Evolutionary conservation across 2,329 filamentous ascomycete genomes (phyloP), one percentile per base, ranked within the genome.

Genomic region (Aspergillus sergii): DNA sequence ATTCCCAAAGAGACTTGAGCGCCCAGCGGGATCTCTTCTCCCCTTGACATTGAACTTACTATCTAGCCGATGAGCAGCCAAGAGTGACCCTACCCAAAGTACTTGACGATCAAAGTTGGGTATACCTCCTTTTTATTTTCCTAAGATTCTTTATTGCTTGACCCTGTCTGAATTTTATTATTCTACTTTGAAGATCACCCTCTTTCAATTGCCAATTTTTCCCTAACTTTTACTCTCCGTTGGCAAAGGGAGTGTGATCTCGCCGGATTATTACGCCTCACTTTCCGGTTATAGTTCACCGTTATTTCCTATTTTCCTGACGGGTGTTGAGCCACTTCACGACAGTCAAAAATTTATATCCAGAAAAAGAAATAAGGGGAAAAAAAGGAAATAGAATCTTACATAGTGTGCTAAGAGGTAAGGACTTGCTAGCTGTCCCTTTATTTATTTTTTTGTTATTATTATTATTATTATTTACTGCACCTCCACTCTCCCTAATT

Each of bases 241-340:
- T 57, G 59, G 64, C 59, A 60, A 57, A 59, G 45, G 51, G 57
- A 58, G 63, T 64, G 62, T 63, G 55, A 65, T 62, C 60, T 58
- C 64, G 57, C 62, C 61, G 65, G 57, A 60, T 59, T 66, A 64
- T 66, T 67, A 66, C 68, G 68, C 63, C 65, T 70, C 62, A 69
- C 65, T 66, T 69, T 64, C 59, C 58, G 62, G 64, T 32, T 70
- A 72, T 71, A 74, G 66, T 71, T 72, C 69, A 69, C 69, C 68
- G 66, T 69, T 71, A 66, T 64, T 64, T 61, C 64, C 58, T 30
- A 51, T 28, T 65, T 63, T 41, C 53, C 59, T 51, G 64, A 43
- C 59, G 43, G 57, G 36, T 36, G 57, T 60, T 57, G 41, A 60
- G 61, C 58, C 59, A 64, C 60, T 66, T 67, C 59, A 61, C 23